Evolutionary conservation across 2,329 filamentous ascomycete genomes (phyloP), one percentile per base, ranked within the genome.

Genomic region (Fusarium multiceps): DNA sequence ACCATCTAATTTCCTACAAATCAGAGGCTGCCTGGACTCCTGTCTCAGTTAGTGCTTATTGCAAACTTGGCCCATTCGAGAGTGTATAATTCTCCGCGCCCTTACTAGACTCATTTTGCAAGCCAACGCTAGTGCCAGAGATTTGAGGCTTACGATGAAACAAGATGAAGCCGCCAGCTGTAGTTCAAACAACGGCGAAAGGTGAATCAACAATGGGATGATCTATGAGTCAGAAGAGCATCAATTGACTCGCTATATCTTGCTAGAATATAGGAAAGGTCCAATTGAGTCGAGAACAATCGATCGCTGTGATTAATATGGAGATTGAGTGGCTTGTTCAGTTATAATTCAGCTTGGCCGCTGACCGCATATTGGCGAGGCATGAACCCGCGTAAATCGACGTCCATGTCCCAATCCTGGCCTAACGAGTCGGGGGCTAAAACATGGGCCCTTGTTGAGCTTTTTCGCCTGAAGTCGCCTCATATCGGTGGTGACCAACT

Each of bases 71-170:
- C 34, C 63, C 49, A 27, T 67, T 34, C 46, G 20, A 43, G 25
- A 67, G 18, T 45, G 63, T 59, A 59, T 51, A 20, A 80, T 85
- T 11, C 81, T 86, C 18, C 81, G 82, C 53, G 55, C 63, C 30
- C 54, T 66, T 56, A 45, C 37, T 25, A 49, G 42, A 37, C 51
- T 51, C 54, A 62, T 63, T 63, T 40, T 63, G 25, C 43, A 32
- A 40, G 49, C 34, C 23, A 49, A 46, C 55, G 41, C 49, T 58
- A 55, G 54, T 23, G 43, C 46, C 41, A 46, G 58, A 47, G 53
- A 47, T 46, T 59, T 60, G 50, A 69, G 55, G 57, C 55, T 64
- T 45, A 68, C 21, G 55, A 32, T 71, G 68, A 68, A 71, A 71
- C 67, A 60, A 48, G 28, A 28, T 48, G 46, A 49, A 65, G 54